Evolutionary conservation across 352 stramenopile genomes (phyloP), one percentile per base, ranked within the genome.

Genomic region (Phytopythium kandeliae): DNA sequence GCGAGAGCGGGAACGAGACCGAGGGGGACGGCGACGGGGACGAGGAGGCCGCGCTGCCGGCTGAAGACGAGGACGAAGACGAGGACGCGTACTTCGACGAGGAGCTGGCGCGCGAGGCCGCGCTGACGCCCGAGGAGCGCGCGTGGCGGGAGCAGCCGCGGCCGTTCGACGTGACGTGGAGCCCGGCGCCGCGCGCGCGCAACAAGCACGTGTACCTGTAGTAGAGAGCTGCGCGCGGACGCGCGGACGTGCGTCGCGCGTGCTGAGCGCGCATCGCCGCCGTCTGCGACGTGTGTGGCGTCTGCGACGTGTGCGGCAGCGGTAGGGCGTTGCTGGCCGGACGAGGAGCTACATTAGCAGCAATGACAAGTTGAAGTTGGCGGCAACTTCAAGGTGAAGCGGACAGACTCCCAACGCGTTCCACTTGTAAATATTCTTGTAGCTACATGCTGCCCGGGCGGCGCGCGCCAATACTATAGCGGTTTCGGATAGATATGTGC

Each of bases 181-280:
- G 74, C 51, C 71, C 63, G 11, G 22, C 70, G 46, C 73, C 75
- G 17, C 69, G 71, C 43, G 40, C 74, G 35, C 78, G 65, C 52
- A 88, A 91, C 78, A 86, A 80, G 63, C 78, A 91, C 68, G 66
- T 89, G 71, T 91, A 87, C 58, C 66, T 89, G 56, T 87, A 79
- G 28, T 5, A 33, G 10, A 10, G 28, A 33, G 28, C 28, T 33
- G 28, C 28, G 28, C 5, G 10, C 28, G 5, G 28, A n/a, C n/a
- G n/a, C n/a, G n/a, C n/a, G n/a, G n/a, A n/a, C n/a, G n/a, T n/a
- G n/a, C n/a, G n/a, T n/a, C n/a, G n/a, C n/a, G n/a, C n/a, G n/a
- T n/a, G n/a, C n/a, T n/a, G n/a, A n/a, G n/a, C n/a, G n/a, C n/a
- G n/a, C n/a, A n/a, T n/a, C n/a, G n/a, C n/a, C n/a, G n/a, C n/a